These are phyloP conservation scores for Talaromyces sp. DNA, from an alignment of 2,329 filamentous ascomycete genomes.

Conservation along the genomic window DNA sequence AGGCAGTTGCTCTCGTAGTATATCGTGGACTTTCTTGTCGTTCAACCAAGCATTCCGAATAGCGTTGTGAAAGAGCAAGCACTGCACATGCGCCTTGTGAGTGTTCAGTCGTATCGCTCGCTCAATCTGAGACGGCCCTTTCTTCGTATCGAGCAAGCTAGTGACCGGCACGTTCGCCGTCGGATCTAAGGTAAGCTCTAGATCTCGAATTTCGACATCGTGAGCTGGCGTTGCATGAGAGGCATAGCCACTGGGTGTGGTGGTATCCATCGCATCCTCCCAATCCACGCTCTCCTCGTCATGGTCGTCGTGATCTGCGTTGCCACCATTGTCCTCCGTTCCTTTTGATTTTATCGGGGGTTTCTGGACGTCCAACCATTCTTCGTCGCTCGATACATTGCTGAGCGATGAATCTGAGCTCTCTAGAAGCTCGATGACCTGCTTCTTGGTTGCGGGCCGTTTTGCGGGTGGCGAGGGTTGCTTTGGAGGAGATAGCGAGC, in stretches of 20 bases:
- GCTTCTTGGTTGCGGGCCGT: slow-evolving; percentile 27
- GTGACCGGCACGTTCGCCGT: slow-evolving; percentile 51
- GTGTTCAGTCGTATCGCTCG: slow-evolving; percentile 70
- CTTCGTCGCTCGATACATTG: slow-evolving; percentile 24
- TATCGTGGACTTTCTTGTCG: slow-evolving; percentile 68
- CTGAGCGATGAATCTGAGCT: slow-evolving; percentile 34
- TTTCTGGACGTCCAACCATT: slow-evolving; percentile 13
- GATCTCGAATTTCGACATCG: slow-evolving; percentile 43
- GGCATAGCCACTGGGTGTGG: slow-evolving; percentile 18
- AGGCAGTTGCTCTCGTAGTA: slow-evolving; percentile 68
- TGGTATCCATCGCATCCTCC: slow-evolving; percentile 51
- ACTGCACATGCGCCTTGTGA: slow-evolving; percentile 84
- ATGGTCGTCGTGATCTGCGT: slow-evolving; percentile 34
- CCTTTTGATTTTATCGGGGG: slow-evolving; percentile 21
- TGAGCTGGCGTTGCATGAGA: slow-evolving; percentile 16
- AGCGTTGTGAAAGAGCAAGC: slow-evolving; percentile 83
- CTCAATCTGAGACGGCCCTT: slow-evolving; percentile 80
- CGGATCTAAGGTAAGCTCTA: slow-evolving; percentile 64
- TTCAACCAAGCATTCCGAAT: slow-evolving; percentile 79
- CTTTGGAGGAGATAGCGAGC: slow-evolving; percentile 30
- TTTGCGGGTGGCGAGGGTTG: slow-evolving; percentile 28
- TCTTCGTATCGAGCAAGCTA: slow-evolving; percentile 63
- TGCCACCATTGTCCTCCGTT: slow-evolving; percentile 28
- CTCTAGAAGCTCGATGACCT: slow-evolving; percentile 21
- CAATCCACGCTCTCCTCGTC: slow-evolving; percentile 54